Percentiles rank a stretch among this genome's conserved stretches.
Evolutionary conservation across 306 rosid species (phyloP).

Genomic region (Carpinus fangiana): DNA sequence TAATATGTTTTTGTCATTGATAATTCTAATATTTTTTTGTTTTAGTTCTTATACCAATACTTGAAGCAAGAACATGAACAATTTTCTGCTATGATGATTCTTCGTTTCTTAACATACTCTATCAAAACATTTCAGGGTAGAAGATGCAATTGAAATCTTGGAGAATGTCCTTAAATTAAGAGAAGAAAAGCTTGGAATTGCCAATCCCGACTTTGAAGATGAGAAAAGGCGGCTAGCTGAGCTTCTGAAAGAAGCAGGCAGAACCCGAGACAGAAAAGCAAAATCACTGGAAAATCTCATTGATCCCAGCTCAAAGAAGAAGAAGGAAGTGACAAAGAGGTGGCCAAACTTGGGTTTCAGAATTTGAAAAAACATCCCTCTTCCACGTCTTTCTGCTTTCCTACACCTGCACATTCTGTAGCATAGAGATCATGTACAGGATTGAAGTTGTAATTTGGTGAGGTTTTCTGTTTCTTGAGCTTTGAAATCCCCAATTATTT

Average conservation of each 20-base stretch:
- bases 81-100: constrained; percentile 13
- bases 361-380: constrained; percentile 45
- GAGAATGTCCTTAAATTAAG: constrained; percentile 84
- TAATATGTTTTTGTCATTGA: too few relatives aligned
- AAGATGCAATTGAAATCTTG: constrained; percentile 93
- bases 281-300: constrained; percentile 95
- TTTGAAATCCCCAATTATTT: constrained; percentile 46
- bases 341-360: constrained; percentile 97
- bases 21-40: constrained; percentile 13
- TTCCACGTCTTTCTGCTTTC: constrained; percentile 27
- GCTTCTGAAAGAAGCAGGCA: constrained; percentile 97
- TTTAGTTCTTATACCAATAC: neutral
- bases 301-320: constrained; percentile 88
- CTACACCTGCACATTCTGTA: constrained; percentile 67
- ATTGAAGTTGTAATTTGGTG: constrained; percentile 60
- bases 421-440: constrained; percentile 93
- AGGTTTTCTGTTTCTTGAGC: constrained; percentile 53
- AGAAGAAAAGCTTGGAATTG: constrained; percentile 91
- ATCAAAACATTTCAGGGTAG: constrained; percentile 63
- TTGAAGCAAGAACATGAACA: constrained; percentile 16
- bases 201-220: constrained; percentile 93
- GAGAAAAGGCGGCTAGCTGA: constrained; percentile 86
- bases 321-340: constrained; percentile 84
- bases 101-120: constrained; percentile 19
- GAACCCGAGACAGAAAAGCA: constrained; percentile 86